These are phyloP conservation scores for Pythium folliculosum DNA, from an alignment of 352 stramenopile species.

Conservation along the genomic window DNA sequence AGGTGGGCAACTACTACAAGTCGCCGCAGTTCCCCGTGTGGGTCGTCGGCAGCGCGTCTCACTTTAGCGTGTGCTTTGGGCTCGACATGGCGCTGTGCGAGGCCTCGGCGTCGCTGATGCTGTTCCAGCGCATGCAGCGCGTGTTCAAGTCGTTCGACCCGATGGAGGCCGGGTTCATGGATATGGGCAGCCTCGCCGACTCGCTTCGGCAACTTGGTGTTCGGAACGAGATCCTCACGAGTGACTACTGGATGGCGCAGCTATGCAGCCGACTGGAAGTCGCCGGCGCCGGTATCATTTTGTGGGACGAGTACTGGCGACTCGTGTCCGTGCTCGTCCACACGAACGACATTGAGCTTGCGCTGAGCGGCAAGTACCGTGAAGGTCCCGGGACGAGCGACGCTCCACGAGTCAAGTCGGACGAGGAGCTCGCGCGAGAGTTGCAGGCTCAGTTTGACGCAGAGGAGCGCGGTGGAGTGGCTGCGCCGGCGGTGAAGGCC, in stretches of 20 bases:
- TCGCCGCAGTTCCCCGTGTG: constrained; percentile 85
- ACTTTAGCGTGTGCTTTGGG: constrained; percentile 91
- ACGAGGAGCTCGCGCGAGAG: constrained; percentile 71
- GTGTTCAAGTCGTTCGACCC: constrained; percentile 89
- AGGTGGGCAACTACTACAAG: constrained; percentile 92
- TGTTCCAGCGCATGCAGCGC: constrained; percentile 86
- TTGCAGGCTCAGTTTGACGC: constrained; percentile 77
- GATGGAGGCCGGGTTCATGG: constrained; percentile 89
- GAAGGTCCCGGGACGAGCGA: not conserved
- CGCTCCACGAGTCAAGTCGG: constrained; percentile 42
- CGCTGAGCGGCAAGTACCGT: constrained; percentile 53
- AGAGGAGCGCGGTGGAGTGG: constrained; percentile 23
- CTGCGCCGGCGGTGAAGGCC: too few species aligned
- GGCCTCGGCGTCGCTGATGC: constrained; percentile 63
- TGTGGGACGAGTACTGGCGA: constrained; percentile 94
- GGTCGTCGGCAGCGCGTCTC: constrained; percentile 88
- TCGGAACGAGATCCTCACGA: constrained; percentile 41
- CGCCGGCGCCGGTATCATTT: constrained; percentile 83
- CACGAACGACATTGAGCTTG: constrained; percentile 66
- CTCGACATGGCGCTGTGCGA: constrained; percentile 54
- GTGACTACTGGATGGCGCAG: constrained; percentile 70
- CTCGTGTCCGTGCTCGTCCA: constrained; percentile 76
- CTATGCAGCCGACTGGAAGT: constrained; percentile 61
- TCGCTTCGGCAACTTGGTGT: constrained; percentile 77
- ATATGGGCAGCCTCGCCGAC: constrained; percentile 52